A percentile compares a stretch with the other conserved stretches of the same genome.
These are phyloP conservation scores for Phytophthora tubulina DNA, from an alignment of 352 stramenopile genomes.

Conservation along the genomic window DNA sequence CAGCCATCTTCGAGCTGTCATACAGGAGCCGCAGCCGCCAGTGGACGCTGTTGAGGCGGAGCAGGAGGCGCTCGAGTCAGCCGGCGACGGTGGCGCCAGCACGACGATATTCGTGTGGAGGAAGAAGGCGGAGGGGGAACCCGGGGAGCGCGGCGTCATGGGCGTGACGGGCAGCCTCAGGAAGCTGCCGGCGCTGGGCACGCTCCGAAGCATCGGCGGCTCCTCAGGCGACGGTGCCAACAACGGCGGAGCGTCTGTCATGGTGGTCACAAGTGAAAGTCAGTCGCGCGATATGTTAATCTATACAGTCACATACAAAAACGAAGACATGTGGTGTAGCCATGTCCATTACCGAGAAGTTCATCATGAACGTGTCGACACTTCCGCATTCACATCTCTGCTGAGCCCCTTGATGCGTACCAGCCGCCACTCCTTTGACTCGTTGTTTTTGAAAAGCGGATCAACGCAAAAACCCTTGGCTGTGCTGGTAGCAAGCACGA, in stretches of 20 bases:
- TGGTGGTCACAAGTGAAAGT: slow-evolving; percentile 1
- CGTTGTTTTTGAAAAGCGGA: no score
- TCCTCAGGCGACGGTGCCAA: slow-evolving; percentile 23
- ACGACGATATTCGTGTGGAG: slow-evolving; percentile 41
- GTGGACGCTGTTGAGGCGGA: slow-evolving; percentile 3
- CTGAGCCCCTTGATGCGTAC: no score
- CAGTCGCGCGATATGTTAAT: background rate
- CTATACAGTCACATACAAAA: background rate
- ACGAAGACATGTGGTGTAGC: slow-evolving; percentile 5
- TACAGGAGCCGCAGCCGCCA: background rate
- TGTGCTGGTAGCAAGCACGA: no score
- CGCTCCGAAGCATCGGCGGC: slow-evolving; percentile 22
- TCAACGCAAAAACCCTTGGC: no score
- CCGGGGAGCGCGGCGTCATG: slow-evolving; percentile 38
- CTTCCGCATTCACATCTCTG: no score
- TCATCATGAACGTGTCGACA: background rate
- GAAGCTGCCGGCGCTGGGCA: slow-evolving; percentile 13
- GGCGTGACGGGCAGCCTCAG: slow-evolving; percentile 13
- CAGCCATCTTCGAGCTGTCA: slow-evolving; percentile 22
- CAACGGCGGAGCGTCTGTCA: slow-evolving; percentile 11
- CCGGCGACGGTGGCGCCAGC: slow-evolving; percentile 29
- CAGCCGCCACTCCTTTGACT: no score
- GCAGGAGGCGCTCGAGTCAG: slow-evolving; percentile 17
- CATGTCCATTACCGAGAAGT: background rate
- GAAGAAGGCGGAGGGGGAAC: slow-evolving; percentile 44